Conservation (phyloP, 805 yeast genomes). For the Yarrowia porcina region DNA sequence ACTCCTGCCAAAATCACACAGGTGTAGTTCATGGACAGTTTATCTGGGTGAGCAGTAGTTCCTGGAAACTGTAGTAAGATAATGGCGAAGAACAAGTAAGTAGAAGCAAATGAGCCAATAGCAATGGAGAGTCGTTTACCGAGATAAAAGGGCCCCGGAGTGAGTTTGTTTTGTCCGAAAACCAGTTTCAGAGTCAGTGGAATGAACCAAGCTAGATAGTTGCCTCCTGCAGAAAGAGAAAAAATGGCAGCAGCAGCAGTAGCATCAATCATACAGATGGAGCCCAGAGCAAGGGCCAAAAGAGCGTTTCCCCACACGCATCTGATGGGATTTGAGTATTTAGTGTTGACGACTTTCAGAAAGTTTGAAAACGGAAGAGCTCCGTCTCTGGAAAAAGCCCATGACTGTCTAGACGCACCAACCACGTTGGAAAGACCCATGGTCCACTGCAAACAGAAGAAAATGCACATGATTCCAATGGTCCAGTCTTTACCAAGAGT, state of each 20-base stretch:
- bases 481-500: conserved; percentile 65
- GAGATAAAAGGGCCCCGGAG: conserved; percentile 64
- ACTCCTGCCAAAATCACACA: conserved; percentile 58
- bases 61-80: conserved; percentile 61
- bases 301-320: conserved; percentile 56
- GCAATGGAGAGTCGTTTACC: conserved; percentile 49
- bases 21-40: conserved; percentile 63
- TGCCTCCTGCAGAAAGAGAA: conserved; percentile 59
- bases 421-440: conserved; percentile 64
- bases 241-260: conserved; percentile 66
- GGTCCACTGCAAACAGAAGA: conserved; percentile 57
- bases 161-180: conserved; percentile 47
- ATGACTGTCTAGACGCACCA: conserved; percentile 66
- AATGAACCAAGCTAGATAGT: conserved; percentile 58
- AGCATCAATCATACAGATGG: conserved; percentile 54
- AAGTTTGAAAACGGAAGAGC: conserved; percentile 61
- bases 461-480: conserved; percentile 55
- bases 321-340: conserved; percentile 58
- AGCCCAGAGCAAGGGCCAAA: conserved; percentile 52
- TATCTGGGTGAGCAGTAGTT: conserved; percentile 36
- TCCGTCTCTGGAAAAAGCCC: conserved; percentile 73
- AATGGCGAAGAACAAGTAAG: conserved; percentile 53
- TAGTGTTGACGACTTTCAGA: conserved; percentile 56
- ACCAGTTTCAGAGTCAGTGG: conserved; percentile 58
- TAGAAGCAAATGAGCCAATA: conserved; percentile 47